Conservation (phyloP, 1,284 basidiomycete genomes). For the Pseudozyma tsukubaensis region DNA sequence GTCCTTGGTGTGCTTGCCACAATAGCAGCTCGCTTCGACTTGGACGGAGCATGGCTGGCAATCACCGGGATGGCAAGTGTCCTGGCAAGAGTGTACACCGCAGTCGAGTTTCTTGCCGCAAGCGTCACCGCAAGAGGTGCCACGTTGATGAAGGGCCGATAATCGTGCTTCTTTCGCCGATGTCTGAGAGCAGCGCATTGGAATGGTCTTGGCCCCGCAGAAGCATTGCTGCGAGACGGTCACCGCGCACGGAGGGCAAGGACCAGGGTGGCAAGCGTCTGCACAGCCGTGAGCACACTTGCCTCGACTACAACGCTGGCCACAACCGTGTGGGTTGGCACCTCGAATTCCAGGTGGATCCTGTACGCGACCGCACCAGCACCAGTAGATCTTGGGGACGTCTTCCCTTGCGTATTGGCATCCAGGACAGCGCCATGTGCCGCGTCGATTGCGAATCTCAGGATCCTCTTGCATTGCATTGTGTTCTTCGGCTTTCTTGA, state of each 20-base stretch:
- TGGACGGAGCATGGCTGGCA: conserved; percentile 56
- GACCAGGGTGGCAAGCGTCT: conserved; percentile 64
- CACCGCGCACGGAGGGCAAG: conserved; percentile 65
- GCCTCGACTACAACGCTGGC: conserved; percentile 54
- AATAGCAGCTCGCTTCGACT: conserved; percentile 58
- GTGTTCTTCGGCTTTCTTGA: conserved; percentile 63
- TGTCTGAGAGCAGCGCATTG: conserved; percentile 64
- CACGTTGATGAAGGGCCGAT: conserved; percentile 30
- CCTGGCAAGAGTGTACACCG: conserved; percentile 55
- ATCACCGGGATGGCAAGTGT: conserved; percentile 58
- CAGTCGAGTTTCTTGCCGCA: conserved; percentile 63
- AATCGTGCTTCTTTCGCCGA: conserved; percentile 32
- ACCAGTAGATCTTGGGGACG: conserved; percentile 63
- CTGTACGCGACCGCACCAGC: conserved; percentile 62
- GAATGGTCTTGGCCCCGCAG: conserved; percentile 58
- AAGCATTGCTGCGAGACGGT: conserved; percentile 63
- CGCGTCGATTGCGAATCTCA: conserved; percentile 55
- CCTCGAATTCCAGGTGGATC: conserved; percentile 53
- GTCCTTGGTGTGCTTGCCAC: conserved; percentile 53
- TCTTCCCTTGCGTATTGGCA: conserved; percentile 63
- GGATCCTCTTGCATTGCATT: conserved; percentile 67
- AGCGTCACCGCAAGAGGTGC: conserved; percentile 59
- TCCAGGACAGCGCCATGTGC: conserved; percentile 66
- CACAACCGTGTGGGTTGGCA: conserved; percentile 63
- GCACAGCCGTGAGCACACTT: conserved; percentile 65